Percentiles rank a stretch among this genome's conserved stretches.
phyloP scores from a whole-genome alignment of 192 early-diverging fungal species.

The Oehlia diaphana region DNA sequence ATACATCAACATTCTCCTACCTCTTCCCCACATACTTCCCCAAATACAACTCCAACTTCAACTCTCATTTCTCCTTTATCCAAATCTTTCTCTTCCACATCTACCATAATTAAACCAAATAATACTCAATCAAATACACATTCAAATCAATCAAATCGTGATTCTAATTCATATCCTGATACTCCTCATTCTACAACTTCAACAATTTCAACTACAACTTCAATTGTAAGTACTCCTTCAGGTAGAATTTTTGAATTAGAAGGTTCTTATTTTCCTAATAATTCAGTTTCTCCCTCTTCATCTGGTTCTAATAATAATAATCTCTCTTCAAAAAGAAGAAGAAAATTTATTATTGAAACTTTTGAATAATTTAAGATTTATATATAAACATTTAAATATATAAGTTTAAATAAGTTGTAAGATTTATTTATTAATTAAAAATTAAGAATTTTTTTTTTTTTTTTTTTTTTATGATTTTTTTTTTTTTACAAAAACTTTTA shows the following conservation, averaged over 20 bases:
- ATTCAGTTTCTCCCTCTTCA: background rate
- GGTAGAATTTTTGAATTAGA: background rate
- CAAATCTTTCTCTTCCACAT: background rate
- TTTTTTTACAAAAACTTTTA: too few species aligned
- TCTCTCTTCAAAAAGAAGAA: background rate
- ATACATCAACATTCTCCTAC: background rate
- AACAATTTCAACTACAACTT: background rate
- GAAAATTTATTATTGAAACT: background rate
- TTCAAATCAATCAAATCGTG: background rate
- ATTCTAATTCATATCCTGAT: background rate
- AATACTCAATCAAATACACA: background rate
- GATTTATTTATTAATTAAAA: too few species aligned
- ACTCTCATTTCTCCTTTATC: background rate
- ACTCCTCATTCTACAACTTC: background rate
- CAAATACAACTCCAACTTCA: background rate
- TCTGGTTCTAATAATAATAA: background rate
- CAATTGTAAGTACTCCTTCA: background rate
- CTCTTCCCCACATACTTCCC: background rate
- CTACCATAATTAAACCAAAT: background rate
- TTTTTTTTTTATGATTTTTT: too few species aligned
- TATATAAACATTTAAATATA: background rate
- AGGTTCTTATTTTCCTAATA: background rate
- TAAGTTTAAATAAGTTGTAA: background rate
- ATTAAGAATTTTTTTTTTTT: too few species aligned
- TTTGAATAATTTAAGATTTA: background rate